phyloP scores from a whole-genome alignment of 106 monocot species.

The Acanthochlamys bracteata region DNA sequence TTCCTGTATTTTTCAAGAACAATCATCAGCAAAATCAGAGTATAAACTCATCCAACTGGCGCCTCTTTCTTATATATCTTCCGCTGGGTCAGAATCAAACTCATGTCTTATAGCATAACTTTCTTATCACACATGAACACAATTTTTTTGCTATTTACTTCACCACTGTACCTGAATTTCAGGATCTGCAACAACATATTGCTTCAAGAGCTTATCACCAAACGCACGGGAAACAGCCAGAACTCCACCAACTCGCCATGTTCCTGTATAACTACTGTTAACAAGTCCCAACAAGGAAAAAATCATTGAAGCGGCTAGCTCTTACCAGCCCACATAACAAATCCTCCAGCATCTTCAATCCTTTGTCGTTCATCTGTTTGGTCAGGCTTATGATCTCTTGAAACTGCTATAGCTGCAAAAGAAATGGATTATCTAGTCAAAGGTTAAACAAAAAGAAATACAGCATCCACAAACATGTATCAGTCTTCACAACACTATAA shows the following conservation, averaged over 20 bases:
- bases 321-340: constrained; percentile 95
- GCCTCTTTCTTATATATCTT: no score
- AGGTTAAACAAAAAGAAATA: not conserved
- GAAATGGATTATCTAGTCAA: not conserved
- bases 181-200: constrained; percentile 80
- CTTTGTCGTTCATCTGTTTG: constrained; percentile 73
- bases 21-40: not conserved
- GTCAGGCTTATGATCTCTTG: constrained; percentile 88
- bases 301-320: not conserved
- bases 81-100: no score
- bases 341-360: constrained; percentile 87
- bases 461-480: not conserved
- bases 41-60: not conserved
- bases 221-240: constrained; percentile 91
- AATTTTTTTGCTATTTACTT: no score
- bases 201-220: constrained; percentile 74
- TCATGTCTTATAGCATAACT: no score
- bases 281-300: not conserved
- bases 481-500: not conserved
- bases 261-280: constrained; percentile 27
- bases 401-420: constrained; percentile 79
- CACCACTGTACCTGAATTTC: constrained; percentile 53
- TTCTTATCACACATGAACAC: no score
- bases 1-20: constrained; percentile 35
- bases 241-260: constrained; percentile 88